phyloP scores from a whole-genome alignment of 352 stramenopile genomes.

The Chrysophaeum taylorii region DNA sequence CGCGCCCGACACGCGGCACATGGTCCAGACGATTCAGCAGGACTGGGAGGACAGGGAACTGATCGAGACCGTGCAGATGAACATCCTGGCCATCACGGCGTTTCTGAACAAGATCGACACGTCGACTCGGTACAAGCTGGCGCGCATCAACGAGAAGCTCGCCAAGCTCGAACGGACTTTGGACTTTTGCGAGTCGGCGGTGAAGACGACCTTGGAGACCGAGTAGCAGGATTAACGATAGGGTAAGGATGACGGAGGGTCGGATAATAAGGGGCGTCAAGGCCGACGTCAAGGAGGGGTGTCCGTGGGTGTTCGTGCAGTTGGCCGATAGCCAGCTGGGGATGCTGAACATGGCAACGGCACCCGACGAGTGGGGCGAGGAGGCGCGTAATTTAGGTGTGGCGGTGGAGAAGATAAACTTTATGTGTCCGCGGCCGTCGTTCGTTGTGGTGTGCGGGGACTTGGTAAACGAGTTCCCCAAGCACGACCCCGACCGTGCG shows the following conservation, averaged over 20 bases:
- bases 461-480: conserved; percentile 27
- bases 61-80: neutral
- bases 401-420: conserved; percentile 28
- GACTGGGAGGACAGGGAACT: conserved; percentile 9
- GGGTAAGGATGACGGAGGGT: too few species aligned
- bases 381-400: conserved; percentile 26
- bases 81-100: neutral
- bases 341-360: conserved; percentile 24
- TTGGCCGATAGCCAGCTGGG: conserved; percentile 34
- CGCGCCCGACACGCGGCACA: neutral
- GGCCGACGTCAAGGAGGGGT: too few species aligned
- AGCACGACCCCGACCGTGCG: conserved; percentile 19
- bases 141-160: conserved; percentile 8
- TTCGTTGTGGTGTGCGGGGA: conserved; percentile 35
- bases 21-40: neutral
- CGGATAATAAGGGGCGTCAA: too few species aligned
- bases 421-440: conserved; percentile 21
- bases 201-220: neutral
- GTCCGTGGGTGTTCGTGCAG: conserved; percentile 27
- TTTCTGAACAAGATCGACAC: conserved; percentile 1
- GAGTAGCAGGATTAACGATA: neutral
- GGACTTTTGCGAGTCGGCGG: neutral
- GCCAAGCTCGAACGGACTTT: neutral
- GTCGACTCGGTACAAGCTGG: conserved; percentile 3
- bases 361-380: conserved; percentile 16